A percentile compares a stretch with the other conserved stretches of the same genome.
phyloP scores from a whole-genome alignment of 202 grass and related monocot species.

The Carex sylvatica region DNA sequence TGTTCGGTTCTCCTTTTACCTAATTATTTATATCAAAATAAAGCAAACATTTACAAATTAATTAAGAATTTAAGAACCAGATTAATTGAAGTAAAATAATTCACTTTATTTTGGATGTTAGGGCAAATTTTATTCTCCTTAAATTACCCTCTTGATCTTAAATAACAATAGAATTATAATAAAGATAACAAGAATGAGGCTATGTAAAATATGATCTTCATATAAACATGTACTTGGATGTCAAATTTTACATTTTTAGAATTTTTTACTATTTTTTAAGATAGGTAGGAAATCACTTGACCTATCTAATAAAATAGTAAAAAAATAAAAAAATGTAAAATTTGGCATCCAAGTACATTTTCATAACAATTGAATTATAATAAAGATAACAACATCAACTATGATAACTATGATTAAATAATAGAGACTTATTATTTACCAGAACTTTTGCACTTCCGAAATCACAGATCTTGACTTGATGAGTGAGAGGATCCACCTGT shows the following conservation, averaged over 20 bases:
- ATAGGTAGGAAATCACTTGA: too few species aligned
- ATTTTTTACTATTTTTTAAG: too few species aligned
- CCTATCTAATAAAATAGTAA: too few species aligned
- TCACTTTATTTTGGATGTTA: neutral
- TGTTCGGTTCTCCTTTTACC: slow-evolving; percentile 70
- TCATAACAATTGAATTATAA: neutral
- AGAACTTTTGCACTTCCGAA: slow-evolving; percentile 80
- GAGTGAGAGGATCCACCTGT: slow-evolving; percentile 69
- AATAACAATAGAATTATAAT: neutral
- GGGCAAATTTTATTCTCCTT: too few species aligned
- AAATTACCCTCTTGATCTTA: neutral
- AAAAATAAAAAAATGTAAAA: too few species aligned
- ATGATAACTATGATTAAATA: neutral
- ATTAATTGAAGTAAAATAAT: slow-evolving; percentile 15
- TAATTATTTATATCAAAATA: slow-evolving; percentile 25
- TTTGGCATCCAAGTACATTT: too few species aligned
- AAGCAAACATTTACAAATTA: neutral
- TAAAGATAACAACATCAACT: neutral
- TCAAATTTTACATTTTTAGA: too few species aligned
- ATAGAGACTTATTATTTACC: slow-evolving; percentile 37
- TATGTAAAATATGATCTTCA: too few species aligned
- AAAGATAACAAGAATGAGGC: too few species aligned
- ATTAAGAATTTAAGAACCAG: neutral
- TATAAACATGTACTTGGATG: too few species aligned
- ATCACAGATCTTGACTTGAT: slow-evolving; percentile 76